Percentiles rank a stretch among this genome's conserved stretches.
These are phyloP conservation scores for Aureobasidium leucospermi DNA, from an alignment of 2,329 filamentous ascomycete genomes.

Conservation along the genomic window DNA sequence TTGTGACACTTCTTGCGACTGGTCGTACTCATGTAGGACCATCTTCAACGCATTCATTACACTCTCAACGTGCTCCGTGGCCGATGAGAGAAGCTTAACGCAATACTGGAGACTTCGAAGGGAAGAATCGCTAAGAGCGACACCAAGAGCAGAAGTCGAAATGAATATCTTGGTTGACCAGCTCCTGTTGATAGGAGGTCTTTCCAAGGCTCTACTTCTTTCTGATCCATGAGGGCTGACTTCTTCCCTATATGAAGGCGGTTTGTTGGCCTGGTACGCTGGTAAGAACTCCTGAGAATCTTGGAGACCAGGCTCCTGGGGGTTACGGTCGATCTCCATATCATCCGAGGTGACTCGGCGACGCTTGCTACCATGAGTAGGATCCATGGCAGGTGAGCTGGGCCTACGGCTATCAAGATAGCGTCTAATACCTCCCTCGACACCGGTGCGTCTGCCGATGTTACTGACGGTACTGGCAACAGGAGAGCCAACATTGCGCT, in stretches of 20 bases:
- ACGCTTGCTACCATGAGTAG: conserved; percentile 30
- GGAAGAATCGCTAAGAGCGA: conserved; percentile 86
- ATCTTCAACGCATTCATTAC: conserved; percentile 67
- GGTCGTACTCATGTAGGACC: conserved; percentile 74
- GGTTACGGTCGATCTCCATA: conserved; percentile 42
- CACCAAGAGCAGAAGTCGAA: conserved; percentile 81
- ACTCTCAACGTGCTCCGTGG: conserved; percentile 71
- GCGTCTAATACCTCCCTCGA: conserved; percentile 80
- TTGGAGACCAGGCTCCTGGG: conserved; percentile 16
- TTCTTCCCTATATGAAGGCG: conserved; percentile 29
- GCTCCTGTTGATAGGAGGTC: conserved; percentile 34
- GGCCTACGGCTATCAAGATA: conserved; percentile 56
- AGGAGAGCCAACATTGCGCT: conserved; percentile 73
- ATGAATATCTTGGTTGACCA: conserved; percentile 82
- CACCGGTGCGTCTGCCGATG: conserved; percentile 76
- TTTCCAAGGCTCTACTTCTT: conserved; percentile 19
- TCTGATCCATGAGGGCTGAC: conserved; percentile 24
- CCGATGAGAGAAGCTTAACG: conserved; percentile 69
- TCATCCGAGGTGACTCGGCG: conserved; percentile 37
- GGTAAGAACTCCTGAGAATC: conserved; percentile 60
- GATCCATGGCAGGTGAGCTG: conserved; percentile 36
- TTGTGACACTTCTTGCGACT: conserved; percentile 18
- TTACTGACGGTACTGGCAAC: conserved; percentile 80
- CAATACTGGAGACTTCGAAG: conserved; percentile 79
- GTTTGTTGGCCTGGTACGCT: conserved; percentile 69